Conservation (phyloP, 805 yeast species). For the Zygosaccharomyces rouxii region DNA sequence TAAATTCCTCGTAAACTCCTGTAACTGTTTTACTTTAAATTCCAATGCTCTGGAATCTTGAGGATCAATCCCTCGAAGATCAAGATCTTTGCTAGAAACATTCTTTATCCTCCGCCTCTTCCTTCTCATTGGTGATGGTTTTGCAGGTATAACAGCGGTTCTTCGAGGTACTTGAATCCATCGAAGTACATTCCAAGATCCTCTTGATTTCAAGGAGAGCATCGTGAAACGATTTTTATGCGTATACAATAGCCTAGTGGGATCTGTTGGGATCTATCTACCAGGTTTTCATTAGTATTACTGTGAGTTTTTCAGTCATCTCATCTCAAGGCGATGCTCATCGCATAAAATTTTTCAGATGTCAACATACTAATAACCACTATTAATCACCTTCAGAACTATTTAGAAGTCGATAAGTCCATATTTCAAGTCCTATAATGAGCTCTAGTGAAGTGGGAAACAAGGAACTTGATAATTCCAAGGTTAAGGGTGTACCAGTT, state of each 20-base stretch:
- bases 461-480: slow-evolving; percentile 7
- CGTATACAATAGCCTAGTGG: neutral
- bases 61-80: slow-evolving; percentile 10
- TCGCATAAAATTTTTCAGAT: slow-evolving; percentile 11
- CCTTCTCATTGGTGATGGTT: slow-evolving; percentile 3
- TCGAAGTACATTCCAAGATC: slow-evolving; percentile 1
- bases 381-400: neutral
- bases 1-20: slow-evolving; percentile 26
- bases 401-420: neutral
- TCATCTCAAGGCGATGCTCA: slow-evolving; percentile 6
- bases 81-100: slow-evolving; percentile 14
- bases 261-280: neutral
- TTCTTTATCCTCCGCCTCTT: slow-evolving; percentile 12
- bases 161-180: slow-evolving; percentile 6
- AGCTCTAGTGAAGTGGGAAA: slow-evolving; percentile 3
- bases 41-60: slow-evolving; percentile 19
- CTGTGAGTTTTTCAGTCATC: slow-evolving; percentile 7
- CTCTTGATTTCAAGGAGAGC: neutral
- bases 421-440: slow-evolving; percentile 3
- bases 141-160: slow-evolving; percentile 14
- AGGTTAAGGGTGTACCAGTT: slow-evolving; percentile 45
- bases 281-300: neutral
- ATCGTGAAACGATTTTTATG: neutral
- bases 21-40: slow-evolving; percentile 28
- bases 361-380: slow-evolving; percentile 3